Base-by-base conservation (phyloP, 768 basidiomycete genomes). In the Tylopilus rubrobrunneus region DNA sequence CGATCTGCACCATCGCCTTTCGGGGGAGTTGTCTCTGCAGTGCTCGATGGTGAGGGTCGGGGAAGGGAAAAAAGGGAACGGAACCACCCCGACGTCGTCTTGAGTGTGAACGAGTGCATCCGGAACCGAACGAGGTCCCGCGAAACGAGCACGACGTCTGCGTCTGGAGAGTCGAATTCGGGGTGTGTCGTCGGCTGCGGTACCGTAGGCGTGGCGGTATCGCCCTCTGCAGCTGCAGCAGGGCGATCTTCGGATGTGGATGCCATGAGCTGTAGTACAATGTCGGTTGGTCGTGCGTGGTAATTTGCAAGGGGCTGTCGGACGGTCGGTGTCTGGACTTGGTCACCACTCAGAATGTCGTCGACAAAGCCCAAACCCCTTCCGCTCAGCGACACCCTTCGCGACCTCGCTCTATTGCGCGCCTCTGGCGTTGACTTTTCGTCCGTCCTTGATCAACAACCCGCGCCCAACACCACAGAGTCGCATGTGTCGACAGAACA, bases 371-470 rank as follows among this genome's bases (percentile, higher is more conserved):
- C 62, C 27, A 66, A 63, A 51, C 78, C 82, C 12, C 74, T 90
- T 40, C 72, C 81, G 7, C 75, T 89, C 42, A 51, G 61, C 25
- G 78, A 82, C 52, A 83, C 82, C 7, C 75, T 90, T 36, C 84
- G 78, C 12, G 89, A 92, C 68, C 79, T 92, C 23, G 87, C 89
- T 6, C 68, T 88, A 31, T 71, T 91, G 19, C 80, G 85, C 39
- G 81, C 81, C 27, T 82, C 84, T 10, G 80, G 78, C 23, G 55
- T 79, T 43, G 72, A 78, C 55, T 58, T 80, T 17, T 62, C 72
- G 6, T 51, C 45, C 9, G 48, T 75, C 33, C 65, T 76, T 25
- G 8, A 10, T 31, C 25, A 49, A 7, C 27, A 51, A 3, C 14
- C 52, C 5, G 29, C 5, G 12, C 14, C 40, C 48, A 39, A 49